Base-by-base conservation (phyloP, 208 protist genomes). In the Leishmania tarentolae region DNA sequence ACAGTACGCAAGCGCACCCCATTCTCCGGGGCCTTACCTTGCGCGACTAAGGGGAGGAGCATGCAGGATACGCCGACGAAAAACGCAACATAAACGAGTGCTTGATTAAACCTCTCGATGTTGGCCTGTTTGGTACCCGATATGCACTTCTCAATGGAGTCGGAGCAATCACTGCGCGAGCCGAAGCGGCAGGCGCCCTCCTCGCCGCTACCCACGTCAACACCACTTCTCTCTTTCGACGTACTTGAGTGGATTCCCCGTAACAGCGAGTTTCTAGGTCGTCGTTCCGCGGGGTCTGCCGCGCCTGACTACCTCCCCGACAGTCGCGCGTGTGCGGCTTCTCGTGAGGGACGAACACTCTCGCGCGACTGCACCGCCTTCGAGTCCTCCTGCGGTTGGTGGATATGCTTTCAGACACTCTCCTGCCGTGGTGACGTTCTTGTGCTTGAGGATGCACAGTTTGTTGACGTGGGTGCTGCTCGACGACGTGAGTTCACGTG, bases 241-340 rank as follows among this genome's bases (percentile, higher is more conserved):
- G 82, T 85, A 50, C 61, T 85, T 24, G 82, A 85, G 76, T 85
- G 82, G 82, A 78, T 53, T 0, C 76, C 82, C 0, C 42, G 31
- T 11, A 42, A 44, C 42, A 69, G 76, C 31, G 37, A 28, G 72
- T 15, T 28, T n/a, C 72, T 63, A 0, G 35, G 50, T 7, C 17
- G n/a, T 61, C 76, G 19, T 65, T 65, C 1, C 1, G 40, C 13
- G 72, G 65, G 73, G 24, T 47, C 56, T 31, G 50, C 66, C 6
- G 44, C 66, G 19, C 70, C 69, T 47, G 66, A 70, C 57, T 75
- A 76, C 57, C 81, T 35, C 9, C 31, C 53, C 28, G 75, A 68
- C 5, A 76, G 73, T 40, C 40, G 73, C 47, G 75, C 69, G 13
- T 76, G 69, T 2, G 21, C 66, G 19, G 19, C 31, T 2, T 65